Conservation (phyloP, 1,139 yeast genomes). For the Suhomyces bokatorum region DNA sequence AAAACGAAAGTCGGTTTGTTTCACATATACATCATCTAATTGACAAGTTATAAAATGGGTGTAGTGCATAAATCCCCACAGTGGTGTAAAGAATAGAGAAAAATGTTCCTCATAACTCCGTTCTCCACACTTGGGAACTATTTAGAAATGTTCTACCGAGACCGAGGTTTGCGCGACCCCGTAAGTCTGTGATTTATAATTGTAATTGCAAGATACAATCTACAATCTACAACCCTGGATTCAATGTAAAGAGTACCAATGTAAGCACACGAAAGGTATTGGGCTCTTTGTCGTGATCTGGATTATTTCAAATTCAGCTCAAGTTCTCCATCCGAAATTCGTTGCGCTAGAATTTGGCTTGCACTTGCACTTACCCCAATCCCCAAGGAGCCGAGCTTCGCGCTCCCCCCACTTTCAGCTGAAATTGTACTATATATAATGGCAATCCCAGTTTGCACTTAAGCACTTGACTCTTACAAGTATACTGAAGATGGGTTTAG, state of each 20-base stretch:
- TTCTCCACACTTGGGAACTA: slow-evolving; percentile 1
- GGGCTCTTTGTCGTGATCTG: too few relatives aligned
- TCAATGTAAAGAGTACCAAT: too few relatives aligned
- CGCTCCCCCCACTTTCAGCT: slow-evolving; percentile 12
- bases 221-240: not conserved
- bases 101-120: not conserved
- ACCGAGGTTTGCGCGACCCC: not conserved
- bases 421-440: slow-evolving; percentile 8
- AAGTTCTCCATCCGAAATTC: not conserved
- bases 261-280: too few relatives aligned
- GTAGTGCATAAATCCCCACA: too few relatives aligned
- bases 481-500: slow-evolving; percentile 6
- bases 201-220: too few relatives aligned
- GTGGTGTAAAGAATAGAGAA: too few relatives aligned
- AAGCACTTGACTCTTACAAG: not conserved
- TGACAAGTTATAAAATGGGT: too few relatives aligned
- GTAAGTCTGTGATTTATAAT: not conserved
- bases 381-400: slow-evolving; percentile 8
- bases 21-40: too few relatives aligned
- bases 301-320: too few relatives aligned
- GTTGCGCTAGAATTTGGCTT: not conserved
- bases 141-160: not conserved
- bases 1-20: too few relatives aligned
- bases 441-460: not conserved
- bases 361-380: not conserved